Conservation (phyloP, 352 stramenopile species). For the Phytophthora kernoviae region DNA sequence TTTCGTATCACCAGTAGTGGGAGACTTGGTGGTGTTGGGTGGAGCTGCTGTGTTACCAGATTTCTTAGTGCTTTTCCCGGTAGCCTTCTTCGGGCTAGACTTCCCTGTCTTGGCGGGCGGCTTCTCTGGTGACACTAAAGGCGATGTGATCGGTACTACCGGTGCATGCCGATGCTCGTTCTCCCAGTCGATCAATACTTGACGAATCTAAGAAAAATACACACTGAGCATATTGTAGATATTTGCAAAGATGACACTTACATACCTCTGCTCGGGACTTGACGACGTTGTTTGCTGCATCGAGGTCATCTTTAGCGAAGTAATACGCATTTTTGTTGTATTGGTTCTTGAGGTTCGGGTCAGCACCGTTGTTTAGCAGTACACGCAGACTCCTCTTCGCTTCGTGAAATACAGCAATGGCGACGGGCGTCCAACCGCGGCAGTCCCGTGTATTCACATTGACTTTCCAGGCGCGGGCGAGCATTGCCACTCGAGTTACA, state of each 20-base stretch:
- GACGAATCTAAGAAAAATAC: conserved; percentile 47
- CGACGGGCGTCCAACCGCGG: conserved; percentile 85
- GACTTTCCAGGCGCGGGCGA: conserved; percentile 59
- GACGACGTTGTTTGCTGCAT: conserved; percentile 84
- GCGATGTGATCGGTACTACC: conserved; percentile 5
- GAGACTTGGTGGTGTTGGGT: conserved; percentile 15
- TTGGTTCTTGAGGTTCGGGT: conserved; percentile 87
- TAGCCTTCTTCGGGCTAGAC: conserved; percentile 24
- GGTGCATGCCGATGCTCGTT: conserved; percentile 44
- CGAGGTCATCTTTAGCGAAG: conserved; percentile 88
- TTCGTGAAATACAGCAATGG: conserved; percentile 90
- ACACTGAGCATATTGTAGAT: neutral
- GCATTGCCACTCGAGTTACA: conserved; percentile 32
- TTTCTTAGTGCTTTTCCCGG: conserved; percentile 19
- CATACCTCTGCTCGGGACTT: conserved; percentile 73
- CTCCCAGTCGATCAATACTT: conserved; percentile 73
- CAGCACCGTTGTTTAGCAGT: conserved; percentile 77
- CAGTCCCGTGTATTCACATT: conserved; percentile 79
- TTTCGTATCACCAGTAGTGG: conserved; percentile 1
- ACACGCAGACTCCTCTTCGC: conserved; percentile 71
- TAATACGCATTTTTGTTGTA: conserved; percentile 92
- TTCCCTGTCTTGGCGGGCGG: conserved; percentile 20
- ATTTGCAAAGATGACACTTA: neutral
- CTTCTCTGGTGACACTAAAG: neutral
- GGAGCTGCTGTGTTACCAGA: conserved; percentile 8